Evolutionary conservation across 2,329 filamentous ascomycete genomes (phyloP).

Genomic region (Aureobasidium lini): DNA sequence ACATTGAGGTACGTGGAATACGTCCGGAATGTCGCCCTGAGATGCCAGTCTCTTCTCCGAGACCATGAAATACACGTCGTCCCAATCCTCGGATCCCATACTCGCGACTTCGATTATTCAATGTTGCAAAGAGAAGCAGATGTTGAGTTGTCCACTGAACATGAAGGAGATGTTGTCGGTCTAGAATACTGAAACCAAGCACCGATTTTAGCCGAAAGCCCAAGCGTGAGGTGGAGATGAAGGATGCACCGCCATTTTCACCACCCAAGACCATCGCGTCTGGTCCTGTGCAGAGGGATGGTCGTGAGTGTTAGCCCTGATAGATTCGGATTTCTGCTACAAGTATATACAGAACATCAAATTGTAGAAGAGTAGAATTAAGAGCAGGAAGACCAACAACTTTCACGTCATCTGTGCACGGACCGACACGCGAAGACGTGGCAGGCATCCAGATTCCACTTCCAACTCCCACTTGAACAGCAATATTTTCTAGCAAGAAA

Average conservation of each 20-base stretch:
- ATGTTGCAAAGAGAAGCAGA: background rate
- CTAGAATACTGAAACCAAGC: background rate
- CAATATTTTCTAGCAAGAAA: background rate
- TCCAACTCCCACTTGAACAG: background rate
- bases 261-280: background rate
- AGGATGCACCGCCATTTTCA: background rate
- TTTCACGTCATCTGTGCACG: constrained; percentile 1
- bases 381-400: background rate
- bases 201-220: background rate
- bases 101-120: background rate
- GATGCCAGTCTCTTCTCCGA: background rate
- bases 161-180: background rate
- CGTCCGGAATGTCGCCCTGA: constrained; percentile 5
- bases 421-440: background rate
- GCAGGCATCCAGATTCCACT: constrained; percentile 5
- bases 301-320: background rate
- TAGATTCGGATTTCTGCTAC: too few species aligned
- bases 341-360: too few species aligned
- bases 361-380: too few species aligned
- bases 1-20: constrained; percentile 9
- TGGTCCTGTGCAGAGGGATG: background rate
- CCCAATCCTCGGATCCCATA: constrained; percentile 2
- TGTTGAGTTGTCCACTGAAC: background rate
- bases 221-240: constrained; percentile 8
- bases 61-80: constrained; percentile 6